These are phyloP conservation scores for Persicaria maculosa DNA, from an alignment of 148 eudicot species.

Conservation along the genomic window DNA sequence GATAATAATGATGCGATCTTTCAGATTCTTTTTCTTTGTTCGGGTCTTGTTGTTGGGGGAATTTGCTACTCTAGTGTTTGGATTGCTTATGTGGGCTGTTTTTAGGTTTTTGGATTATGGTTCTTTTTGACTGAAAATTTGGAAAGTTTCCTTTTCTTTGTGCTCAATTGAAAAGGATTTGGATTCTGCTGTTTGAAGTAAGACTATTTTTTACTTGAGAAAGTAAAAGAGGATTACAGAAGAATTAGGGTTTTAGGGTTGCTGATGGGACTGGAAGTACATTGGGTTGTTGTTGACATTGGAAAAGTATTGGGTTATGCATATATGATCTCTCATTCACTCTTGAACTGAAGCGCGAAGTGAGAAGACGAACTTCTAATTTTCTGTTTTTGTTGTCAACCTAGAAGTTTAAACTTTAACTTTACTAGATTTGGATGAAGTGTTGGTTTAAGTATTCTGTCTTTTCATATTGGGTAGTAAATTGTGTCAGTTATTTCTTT, in stretches of 20 bases:
- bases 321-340: not conserved
- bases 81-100: not conserved
- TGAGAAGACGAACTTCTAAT: too few relatives aligned
- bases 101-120: slow-evolving; percentile 1
- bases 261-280: not conserved
- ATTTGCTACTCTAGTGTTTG: not conserved
- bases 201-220: not conserved
- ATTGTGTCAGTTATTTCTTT: not conserved
- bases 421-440: not conserved
- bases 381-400: not conserved
- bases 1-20: not conserved
- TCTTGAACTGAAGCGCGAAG: not conserved
- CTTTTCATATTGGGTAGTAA: not conserved
- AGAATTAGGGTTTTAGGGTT: not conserved
- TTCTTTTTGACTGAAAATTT: not conserved
- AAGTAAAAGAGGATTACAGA: not conserved
- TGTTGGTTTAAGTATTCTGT: not conserved
- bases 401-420: not conserved
- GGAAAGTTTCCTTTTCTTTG: not conserved
- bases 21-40: not conserved
- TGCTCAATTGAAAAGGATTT: not conserved
- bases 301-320: not conserved
- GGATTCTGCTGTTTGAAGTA: not conserved
- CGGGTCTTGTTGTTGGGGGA: not conserved
- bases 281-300: not conserved